Evolutionary conservation across 2,329 filamentous ascomycete species (phyloP).

Genomic region (Teratosphaeria pseudoeucalypti): DNA sequence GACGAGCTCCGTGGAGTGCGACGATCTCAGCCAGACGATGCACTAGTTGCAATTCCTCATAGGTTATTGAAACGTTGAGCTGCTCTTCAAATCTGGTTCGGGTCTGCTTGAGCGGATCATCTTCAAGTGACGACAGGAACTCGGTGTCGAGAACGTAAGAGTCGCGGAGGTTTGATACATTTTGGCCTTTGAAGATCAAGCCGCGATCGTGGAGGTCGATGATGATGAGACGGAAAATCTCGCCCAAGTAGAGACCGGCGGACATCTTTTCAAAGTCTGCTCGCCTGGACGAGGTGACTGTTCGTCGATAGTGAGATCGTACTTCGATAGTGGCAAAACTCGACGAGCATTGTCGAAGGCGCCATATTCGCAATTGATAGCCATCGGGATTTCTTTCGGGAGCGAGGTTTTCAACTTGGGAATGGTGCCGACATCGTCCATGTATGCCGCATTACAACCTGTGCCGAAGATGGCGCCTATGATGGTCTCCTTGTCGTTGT

Average conservation of each 20-base stretch:
- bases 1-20: conserved; percentile 25
- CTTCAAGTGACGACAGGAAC: conserved; percentile 81
- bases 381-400: conserved; percentile 70
- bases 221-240: conserved; percentile 82
- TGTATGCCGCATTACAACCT: conserved; percentile 88
- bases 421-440: conserved; percentile 73
- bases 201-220: conserved; percentile 70
- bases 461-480: conserved; percentile 92
- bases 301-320: conserved; percentile 79
- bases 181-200: conserved; percentile 69
- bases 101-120: conserved; percentile 31
- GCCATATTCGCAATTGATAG: conserved; percentile 97
- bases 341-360: conserved; percentile 92
- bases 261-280: conserved; percentile 97
- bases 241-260: conserved; percentile 84
- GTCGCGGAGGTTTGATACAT: conserved; percentile 64
- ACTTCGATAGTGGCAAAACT: conserved; percentile 76
- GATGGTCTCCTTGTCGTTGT: conserved; percentile 73
- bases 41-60: conserved; percentile 21
- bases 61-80: conserved; percentile 14
- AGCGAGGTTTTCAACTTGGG: conserved; percentile 74
- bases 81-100: conserved; percentile 14
- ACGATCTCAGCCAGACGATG: conserved; percentile 24
- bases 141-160: conserved; percentile 82
- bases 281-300: conserved; percentile 87